A percentile compares a stretch with the other conserved stretches of the same genome.
Evolutionary conservation across 78 protist species (phyloP).

Genomic region (Cavenderia fasciculata): DNA sequence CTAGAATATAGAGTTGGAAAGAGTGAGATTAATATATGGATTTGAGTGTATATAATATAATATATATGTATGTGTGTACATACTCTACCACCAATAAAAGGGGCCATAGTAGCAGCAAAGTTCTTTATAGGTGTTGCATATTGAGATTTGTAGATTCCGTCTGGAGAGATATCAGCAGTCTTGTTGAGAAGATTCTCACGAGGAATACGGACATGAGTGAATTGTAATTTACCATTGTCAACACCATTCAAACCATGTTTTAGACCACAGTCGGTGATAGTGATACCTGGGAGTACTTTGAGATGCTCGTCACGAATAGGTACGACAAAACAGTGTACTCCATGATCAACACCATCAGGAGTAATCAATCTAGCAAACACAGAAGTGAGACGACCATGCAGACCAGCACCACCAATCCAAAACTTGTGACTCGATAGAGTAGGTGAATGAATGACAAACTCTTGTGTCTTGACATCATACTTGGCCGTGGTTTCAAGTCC

Average conservation of each 20-base stretch:
- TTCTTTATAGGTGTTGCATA: conserved; percentile 17
- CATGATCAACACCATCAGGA: conserved; percentile 33
- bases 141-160: conserved; percentile 27
- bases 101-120: conserved; percentile 44
- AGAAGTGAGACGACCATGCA: conserved; percentile 55
- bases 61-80: not conserved
- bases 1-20: not conserved
- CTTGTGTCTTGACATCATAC: conserved; percentile 52
- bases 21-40: not conserved
- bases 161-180: conserved; percentile 35
- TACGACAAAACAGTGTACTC: conserved; percentile 81
- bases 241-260: conserved; percentile 80
- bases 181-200: conserved; percentile 67
- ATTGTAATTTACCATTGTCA: conserved; percentile 77
- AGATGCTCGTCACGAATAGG: conserved; percentile 26
- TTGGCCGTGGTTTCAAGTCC: conserved; percentile 83
- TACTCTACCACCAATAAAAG: conserved; percentile 29
- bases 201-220: conserved; percentile 79
- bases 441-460: conserved; percentile 84
- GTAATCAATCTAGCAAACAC: conserved; percentile 80
- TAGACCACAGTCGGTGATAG: conserved; percentile 32
- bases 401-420: conserved; percentile 79
- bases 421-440: conserved; percentile 64
- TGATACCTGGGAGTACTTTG: conserved; percentile 37
- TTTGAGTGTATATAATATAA: no score